Conservation (phyloP, 2,329 filamentous ascomycete genomes). For the Pyrenophora graminea region DNA sequence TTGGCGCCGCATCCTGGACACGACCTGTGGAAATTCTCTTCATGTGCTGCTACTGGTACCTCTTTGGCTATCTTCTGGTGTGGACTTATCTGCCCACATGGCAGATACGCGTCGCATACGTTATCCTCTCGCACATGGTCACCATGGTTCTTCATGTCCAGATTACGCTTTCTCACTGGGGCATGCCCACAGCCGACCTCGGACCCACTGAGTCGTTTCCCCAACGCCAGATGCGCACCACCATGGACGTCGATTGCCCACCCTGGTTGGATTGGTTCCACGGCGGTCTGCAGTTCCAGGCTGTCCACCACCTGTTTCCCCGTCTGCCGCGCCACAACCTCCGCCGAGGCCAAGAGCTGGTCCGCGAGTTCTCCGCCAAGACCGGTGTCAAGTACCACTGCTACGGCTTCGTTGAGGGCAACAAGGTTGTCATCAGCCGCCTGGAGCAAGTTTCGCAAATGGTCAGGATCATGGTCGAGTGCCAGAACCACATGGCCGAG, state of each 20-base stretch:
- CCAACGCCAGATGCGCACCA: conserved; percentile 88
- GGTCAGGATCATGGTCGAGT: conserved; percentile 60
- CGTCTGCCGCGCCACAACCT: conserved; percentile 85
- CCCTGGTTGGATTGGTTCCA: conserved; percentile 87
- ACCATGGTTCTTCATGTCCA: conserved; percentile 84
- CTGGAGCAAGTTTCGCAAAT: conserved; percentile 80
- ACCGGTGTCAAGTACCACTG: conserved; percentile 83
- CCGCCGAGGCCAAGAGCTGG: conserved; percentile 72
- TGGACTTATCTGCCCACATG: conserved; percentile 73
- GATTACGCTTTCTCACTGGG: conserved; percentile 90
- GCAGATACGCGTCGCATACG: conserved; percentile 71
- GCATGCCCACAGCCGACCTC: conserved; percentile 87
- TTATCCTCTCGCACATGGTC: conserved; percentile 79
- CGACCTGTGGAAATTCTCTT: conserved; percentile 78
- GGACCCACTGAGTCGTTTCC: conserved; percentile 85
- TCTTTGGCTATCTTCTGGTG: conserved; percentile 82
- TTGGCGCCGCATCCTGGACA: conserved; percentile 82
- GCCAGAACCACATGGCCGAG: conserved; percentile 46
- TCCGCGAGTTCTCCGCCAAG: conserved; percentile 80
- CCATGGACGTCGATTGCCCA: conserved; percentile 91
- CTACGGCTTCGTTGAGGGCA: conserved; percentile 83
- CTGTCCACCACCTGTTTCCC: conserved; percentile 83
- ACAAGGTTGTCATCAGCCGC: conserved; percentile 75
- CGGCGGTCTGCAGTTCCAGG: conserved; percentile 87
- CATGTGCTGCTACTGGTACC: conserved; percentile 80